phyloP scores from a whole-genome alignment of 768 basidiomycete species.

The Cystofilobasidium ferigula region DNA sequence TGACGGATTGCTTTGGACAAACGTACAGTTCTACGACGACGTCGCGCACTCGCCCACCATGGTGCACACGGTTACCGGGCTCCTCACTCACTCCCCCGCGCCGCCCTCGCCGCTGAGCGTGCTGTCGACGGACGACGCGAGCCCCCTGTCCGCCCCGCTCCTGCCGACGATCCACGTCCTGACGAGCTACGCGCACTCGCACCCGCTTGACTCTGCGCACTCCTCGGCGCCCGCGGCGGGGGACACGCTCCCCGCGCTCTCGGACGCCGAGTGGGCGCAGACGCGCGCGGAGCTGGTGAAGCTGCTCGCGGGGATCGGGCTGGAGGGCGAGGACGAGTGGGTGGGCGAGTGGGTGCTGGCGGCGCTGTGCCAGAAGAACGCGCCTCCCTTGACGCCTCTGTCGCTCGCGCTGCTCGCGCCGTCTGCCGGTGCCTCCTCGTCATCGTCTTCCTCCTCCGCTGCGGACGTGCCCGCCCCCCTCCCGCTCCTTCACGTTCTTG shows the following conservation, averaged over 20 bases:
- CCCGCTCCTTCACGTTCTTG: slow-evolving; percentile 11
- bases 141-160: not conserved
- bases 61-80: slow-evolving; percentile 11
- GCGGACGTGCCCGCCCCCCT: not conserved
- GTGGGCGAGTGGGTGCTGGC: slow-evolving; percentile 33
- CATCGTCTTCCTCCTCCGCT: slow-evolving; percentile 7
- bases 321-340: slow-evolving; percentile 30
- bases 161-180: slow-evolving; percentile 22
- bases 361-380: slow-evolving; percentile 29
- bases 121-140: not conserved
- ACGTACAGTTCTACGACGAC: slow-evolving; percentile 19
- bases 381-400: slow-evolving; percentile 32
- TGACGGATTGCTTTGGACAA: no score
- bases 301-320: slow-evolving; percentile 26
- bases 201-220: not conserved
- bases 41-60: slow-evolving; percentile 3
- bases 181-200: not conserved
- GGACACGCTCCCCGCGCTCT: not conserved
- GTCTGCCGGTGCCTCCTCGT: no score
- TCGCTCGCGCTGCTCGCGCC: slow-evolving; percentile 31
- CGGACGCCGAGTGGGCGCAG: not conserved
- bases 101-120: not conserved
- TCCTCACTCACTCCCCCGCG: slow-evolving; percentile 8
- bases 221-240: no score
- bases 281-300: slow-evolving; percentile 24